phyloP scores from a whole-genome alignment of 2,329 filamentous ascomycete species.

The Ophiostoma ips region DNA sequence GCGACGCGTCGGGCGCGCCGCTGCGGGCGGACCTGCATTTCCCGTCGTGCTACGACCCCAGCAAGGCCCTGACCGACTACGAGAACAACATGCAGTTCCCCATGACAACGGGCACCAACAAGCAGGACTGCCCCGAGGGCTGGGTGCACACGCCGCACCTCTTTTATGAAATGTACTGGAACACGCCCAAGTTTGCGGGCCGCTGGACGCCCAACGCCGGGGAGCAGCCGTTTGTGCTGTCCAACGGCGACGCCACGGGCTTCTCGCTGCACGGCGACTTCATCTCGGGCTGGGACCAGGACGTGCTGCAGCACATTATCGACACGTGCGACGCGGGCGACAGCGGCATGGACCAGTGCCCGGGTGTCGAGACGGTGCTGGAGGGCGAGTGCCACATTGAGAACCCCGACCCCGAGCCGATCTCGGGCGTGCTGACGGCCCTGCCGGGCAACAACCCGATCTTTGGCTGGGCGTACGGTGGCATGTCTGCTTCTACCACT shows the following conservation, averaged over 20 bases:
- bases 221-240: constrained; percentile 50
- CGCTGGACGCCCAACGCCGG: constrained; percentile 42
- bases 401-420: constrained; percentile 31
- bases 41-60: constrained; percentile 59
- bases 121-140: constrained; percentile 39
- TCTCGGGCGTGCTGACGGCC: constrained; percentile 28
- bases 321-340: constrained; percentile 49
- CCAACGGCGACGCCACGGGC: constrained; percentile 56
- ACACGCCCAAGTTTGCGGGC: constrained; percentile 37
- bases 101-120: constrained; percentile 27
- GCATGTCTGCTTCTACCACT: not conserved
- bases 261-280: constrained; percentile 62
- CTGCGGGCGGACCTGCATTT: constrained; percentile 56
- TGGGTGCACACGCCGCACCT: constrained; percentile 42
- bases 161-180: constrained; percentile 48
- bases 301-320: constrained; percentile 51
- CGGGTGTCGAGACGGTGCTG: constrained; percentile 37
- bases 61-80: constrained; percentile 43
- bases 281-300: constrained; percentile 56
- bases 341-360: constrained; percentile 48
- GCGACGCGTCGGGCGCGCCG: constrained; percentile 47
- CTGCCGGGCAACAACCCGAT: constrained; percentile 44
- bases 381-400: constrained; percentile 35
- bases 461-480: constrained; percentile 35
- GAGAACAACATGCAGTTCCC: constrained; percentile 54